These are phyloP conservation scores for Agrocybe praecox DNA, from an alignment of 768 basidiomycete species.

Conservation along the genomic window DNA sequence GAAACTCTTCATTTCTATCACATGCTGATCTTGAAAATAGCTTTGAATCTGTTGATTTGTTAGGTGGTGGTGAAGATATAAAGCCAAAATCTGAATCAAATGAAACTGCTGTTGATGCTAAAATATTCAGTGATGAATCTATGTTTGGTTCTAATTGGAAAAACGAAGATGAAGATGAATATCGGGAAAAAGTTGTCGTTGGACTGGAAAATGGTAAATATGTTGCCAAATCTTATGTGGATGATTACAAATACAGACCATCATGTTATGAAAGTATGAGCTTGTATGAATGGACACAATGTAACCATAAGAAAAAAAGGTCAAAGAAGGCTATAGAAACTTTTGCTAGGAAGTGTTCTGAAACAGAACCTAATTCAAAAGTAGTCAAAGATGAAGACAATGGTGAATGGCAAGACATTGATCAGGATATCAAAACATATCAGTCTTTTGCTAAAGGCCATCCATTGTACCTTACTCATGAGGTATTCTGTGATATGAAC, in stretches of 20 bases:
- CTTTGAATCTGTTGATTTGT: too few relatives aligned
- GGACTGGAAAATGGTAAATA: neutral
- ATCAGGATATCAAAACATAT: neutral
- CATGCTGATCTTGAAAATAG: too few relatives aligned
- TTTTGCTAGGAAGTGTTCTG: neutral
- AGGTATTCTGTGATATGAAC: slow-evolving; percentile 1
- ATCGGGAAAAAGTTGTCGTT: neutral
- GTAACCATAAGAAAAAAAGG: neutral
- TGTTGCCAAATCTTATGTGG: neutral
- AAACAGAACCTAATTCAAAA: neutral
- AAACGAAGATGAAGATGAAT: neutral
- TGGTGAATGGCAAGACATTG: neutral
- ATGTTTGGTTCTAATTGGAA: neutral
- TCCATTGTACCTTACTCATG: slow-evolving; percentile 8
- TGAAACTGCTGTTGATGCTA: too few relatives aligned
- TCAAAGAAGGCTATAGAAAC: neutral
- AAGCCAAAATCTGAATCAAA: too few relatives aligned
- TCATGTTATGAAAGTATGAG: neutral
- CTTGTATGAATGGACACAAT: neutral
- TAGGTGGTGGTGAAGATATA: too few relatives aligned
- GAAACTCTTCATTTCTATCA: too few relatives aligned
- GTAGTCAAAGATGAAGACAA: neutral
- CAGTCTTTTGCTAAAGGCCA: neutral
- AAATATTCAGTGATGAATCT: too few relatives aligned
- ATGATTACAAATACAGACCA: neutral